A percentile compares a stretch with the other conserved stretches of the same genome.
phyloP scores from a whole-genome alignment of 768 basidiomycete species.

The Russula sp. region DNA sequence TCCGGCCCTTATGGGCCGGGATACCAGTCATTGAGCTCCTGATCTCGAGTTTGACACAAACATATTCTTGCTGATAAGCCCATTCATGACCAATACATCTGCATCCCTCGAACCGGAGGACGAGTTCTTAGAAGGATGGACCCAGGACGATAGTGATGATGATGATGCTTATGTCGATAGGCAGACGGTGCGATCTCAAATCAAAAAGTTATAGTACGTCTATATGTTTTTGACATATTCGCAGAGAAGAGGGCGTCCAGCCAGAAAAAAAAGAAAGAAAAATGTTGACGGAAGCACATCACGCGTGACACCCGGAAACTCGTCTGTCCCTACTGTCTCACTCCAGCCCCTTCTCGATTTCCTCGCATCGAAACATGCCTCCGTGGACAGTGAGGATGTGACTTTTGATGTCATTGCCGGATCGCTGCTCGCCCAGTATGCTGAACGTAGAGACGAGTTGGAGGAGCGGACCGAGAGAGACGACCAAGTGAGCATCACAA shows the following conservation, averaged over 20 bases:
- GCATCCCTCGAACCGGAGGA: not conserved
- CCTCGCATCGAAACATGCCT: conserved; percentile 14
- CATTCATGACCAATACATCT: not conserved
- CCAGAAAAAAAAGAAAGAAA: conserved; percentile 8
- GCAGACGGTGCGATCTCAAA: conserved; percentile 7
- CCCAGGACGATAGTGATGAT: not conserved
- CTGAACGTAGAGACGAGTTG: conserved; percentile 8
- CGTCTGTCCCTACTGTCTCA: not conserved
- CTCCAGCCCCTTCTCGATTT: conserved; percentile 19
- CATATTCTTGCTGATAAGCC: not conserved
- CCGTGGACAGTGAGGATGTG: conserved; percentile 7
- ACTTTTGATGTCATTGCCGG: conserved; percentile 9
- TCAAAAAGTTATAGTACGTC: no score
- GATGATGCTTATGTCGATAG: not conserved
- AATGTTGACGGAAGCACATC: not conserved
- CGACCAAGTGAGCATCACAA: conserved; percentile 9
- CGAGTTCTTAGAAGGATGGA: not conserved
- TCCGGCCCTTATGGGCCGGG: no score
- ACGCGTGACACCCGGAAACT: not conserved
- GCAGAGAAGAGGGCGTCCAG: not conserved
- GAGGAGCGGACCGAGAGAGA: conserved; percentile 12
- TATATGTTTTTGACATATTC: not conserved
- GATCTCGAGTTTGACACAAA: not conserved
- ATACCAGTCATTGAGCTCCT: no score
- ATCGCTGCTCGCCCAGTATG: conserved; percentile 3